Conservation (phyloP, 2,329 filamentous ascomycete species). For the Aspergillus ibericus region DNA sequence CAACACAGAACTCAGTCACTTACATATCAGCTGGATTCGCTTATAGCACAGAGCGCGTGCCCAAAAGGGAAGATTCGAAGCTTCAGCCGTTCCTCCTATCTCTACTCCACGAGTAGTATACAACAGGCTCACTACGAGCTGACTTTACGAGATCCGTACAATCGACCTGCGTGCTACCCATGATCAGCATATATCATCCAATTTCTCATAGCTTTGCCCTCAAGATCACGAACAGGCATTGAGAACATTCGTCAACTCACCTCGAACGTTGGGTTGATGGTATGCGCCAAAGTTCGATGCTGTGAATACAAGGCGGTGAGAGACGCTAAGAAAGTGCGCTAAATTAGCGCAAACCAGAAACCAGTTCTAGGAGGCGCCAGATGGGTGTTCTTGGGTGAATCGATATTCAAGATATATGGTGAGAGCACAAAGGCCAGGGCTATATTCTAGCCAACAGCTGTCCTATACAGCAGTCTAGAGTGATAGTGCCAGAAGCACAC, state of each 20-base stretch:
- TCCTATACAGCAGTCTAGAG: neutral
- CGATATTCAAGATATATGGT: neutral
- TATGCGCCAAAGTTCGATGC: neutral
- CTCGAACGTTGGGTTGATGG: neutral
- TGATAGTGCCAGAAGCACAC: neutral
- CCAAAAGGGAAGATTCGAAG: neutral
- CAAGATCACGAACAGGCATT: neutral
- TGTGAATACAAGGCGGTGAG: neutral
- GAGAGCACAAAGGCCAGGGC: neutral
- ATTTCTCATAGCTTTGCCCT: neutral
- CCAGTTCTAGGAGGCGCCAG: neutral
- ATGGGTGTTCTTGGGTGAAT: neutral
- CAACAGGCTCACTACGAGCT: neutral
- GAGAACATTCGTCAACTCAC: neutral
- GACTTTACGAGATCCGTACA: neutral
- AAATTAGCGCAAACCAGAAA: neutral
- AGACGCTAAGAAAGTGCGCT: neutral
- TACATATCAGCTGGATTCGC: neutral
- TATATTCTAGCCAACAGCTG: neutral
- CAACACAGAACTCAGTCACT: neutral
- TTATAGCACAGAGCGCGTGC: neutral
- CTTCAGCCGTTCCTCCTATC: neutral
- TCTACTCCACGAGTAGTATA: neutral
- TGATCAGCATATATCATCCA: neutral
- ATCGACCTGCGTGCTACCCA: neutral